A percentile compares a stretch with the other conserved stretches of the same genome.
phyloP scores from a whole-genome alignment of 2,329 filamentous ascomycete species.

The Clarireedia homoeocarpa region DNA sequence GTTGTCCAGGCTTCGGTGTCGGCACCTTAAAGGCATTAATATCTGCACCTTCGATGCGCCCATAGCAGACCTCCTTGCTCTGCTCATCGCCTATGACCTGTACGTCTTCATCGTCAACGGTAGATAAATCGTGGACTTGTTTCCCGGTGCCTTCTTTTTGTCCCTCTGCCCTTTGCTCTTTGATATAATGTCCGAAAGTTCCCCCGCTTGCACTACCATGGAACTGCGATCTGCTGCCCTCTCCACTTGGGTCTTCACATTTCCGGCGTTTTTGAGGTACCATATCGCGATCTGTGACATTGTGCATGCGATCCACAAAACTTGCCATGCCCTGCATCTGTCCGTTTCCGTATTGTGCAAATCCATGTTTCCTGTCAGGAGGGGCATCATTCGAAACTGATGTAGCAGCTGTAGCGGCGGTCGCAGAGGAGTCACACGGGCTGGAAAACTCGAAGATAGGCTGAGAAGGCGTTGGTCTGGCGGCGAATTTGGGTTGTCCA shows the following conservation, averaged over 20 bases:
- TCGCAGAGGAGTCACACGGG: constrained; percentile 15
- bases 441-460: constrained; percentile 28
- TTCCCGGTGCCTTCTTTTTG: constrained; percentile 27
- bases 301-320: constrained; percentile 70
- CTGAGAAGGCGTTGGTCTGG: constrained; percentile 11
- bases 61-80: constrained; percentile 72
- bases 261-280: constrained; percentile 61
- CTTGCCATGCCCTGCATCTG: constrained; percentile 38
- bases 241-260: constrained; percentile 36
- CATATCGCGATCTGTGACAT: constrained; percentile 58
- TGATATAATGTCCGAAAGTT: constrained; percentile 59
- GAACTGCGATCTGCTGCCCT: constrained; percentile 36
- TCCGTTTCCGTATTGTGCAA: constrained; percentile 16
- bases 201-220: constrained; percentile 44
- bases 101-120: constrained; percentile 49
- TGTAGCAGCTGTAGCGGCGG: constrained; percentile 5
- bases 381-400: not conserved
- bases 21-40: constrained; percentile 64
- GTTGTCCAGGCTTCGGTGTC: constrained; percentile 54
- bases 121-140: constrained; percentile 37
- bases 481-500: constrained; percentile 9
- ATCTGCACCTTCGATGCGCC: constrained; percentile 60
- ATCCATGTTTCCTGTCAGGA: constrained; percentile 12
- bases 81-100: constrained; percentile 50
- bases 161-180: constrained; percentile 46